phyloP scores from a whole-genome alignment of 495 filamentous ascomycete species.

The Talaromyces borbonicus region DNA sequence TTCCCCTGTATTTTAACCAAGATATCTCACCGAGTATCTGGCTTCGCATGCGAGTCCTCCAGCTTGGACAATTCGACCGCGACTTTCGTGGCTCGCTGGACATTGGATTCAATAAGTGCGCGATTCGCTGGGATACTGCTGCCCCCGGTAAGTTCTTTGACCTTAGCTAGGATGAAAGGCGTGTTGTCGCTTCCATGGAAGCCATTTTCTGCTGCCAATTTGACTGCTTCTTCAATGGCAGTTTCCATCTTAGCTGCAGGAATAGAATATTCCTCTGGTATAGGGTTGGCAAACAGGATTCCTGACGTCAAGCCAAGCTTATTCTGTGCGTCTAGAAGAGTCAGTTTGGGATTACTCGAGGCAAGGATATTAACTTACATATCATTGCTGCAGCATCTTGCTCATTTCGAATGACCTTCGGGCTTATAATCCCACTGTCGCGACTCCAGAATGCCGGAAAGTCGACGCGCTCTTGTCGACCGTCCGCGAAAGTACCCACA shows the following conservation, averaged over 20 bases:
- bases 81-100: slow-evolving; percentile 66
- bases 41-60: slow-evolving; percentile 25
- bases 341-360: too few relatives aligned
- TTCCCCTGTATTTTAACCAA: neutral
- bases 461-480: slow-evolving; percentile 54
- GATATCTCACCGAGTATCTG: slow-evolving; percentile 31
- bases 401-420: slow-evolving; percentile 61
- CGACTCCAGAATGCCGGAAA: slow-evolving; percentile 86
- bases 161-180: slow-evolving; percentile 73
- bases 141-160: slow-evolving; percentile 68
- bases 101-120: slow-evolving; percentile 71
- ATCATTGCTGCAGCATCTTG: slow-evolving; percentile 79
- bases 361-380: slow-evolving; percentile 52
- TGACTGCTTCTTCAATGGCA: slow-evolving; percentile 63
- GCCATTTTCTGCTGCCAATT: slow-evolving; percentile 58
- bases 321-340: slow-evolving; percentile 51
- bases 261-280: slow-evolving; percentile 62
- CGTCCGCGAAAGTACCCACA: slow-evolving; percentile 83
- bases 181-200: slow-evolving; percentile 72
- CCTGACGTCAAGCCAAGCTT: slow-evolving; percentile 60
- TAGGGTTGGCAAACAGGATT: slow-evolving; percentile 79
- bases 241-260: slow-evolving; percentile 61
- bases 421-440: slow-evolving; percentile 74
- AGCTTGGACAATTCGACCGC: slow-evolving; percentile 66
- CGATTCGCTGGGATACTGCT: slow-evolving; percentile 66